Evolutionary conservation across 441 rosid species (phyloP).

Genomic region (Croton laevigatus): DNA sequence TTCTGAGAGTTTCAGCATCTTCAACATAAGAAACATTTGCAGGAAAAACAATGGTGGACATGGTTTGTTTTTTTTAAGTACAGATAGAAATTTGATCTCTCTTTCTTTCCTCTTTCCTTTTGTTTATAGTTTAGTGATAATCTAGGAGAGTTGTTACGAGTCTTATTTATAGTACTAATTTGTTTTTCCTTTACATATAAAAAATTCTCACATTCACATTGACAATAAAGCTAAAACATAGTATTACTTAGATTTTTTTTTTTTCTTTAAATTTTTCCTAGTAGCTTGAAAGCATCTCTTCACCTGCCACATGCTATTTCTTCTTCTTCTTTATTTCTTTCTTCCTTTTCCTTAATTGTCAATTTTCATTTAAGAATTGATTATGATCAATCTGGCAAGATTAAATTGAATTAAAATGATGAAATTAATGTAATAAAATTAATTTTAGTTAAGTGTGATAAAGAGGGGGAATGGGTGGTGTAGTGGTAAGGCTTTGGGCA

Average conservation of each 20-base stretch:
- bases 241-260: background rate
- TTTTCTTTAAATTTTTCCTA: background rate
- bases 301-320: background rate
- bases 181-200: background rate
- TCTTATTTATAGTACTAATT: conserved; percentile 3
- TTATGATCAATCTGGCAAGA: too few relatives aligned
- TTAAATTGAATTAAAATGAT: too few relatives aligned
- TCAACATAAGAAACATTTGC: conserved; percentile 31
- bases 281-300: background rate
- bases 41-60: conserved; percentile 40
- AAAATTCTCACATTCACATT: too few relatives aligned
- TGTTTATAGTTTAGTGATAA: too few relatives aligned
- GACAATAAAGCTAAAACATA: background rate
- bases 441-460: too few relatives aligned
- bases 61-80: conserved; percentile 7
- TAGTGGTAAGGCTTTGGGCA: too few relatives aligned
- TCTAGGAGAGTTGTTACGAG: background rate
- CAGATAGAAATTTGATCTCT: background rate
- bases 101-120: background rate
- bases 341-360: too few relatives aligned
- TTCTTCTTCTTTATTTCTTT: too few relatives aligned
- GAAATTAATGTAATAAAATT: too few relatives aligned
- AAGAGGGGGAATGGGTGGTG: too few relatives aligned
- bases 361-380: too few relatives aligned
- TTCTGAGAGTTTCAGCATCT: conserved; percentile 45